Conservation (phyloP, 2,329 filamentous ascomycete species). For the Fusarium algeriense region DNA sequence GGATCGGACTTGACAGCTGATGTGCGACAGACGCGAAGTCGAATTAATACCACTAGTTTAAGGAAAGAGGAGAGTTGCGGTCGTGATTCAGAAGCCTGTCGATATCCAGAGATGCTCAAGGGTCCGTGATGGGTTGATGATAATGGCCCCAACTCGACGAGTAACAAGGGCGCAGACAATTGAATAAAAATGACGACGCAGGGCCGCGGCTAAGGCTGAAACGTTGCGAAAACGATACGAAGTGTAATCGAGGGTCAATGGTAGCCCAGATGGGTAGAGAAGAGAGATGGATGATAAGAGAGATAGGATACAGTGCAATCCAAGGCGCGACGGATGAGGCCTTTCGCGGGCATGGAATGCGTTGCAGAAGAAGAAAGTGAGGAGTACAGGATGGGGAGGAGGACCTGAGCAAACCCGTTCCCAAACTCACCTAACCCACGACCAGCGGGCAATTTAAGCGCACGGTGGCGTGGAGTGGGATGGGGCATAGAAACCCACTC, state of each 20-base stretch:
- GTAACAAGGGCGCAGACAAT: slow-evolving; percentile 23
- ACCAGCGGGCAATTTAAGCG: slow-evolving; percentile 37
- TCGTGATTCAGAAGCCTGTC: slow-evolving; percentile 34
- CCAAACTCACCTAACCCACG: slow-evolving; percentile 60
- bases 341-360: slow-evolving; percentile 50
- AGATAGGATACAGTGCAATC: slow-evolving; percentile 21
- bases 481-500: slow-evolving; percentile 45
- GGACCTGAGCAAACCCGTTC: slow-evolving; percentile 53
- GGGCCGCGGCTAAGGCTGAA: slow-evolving; percentile 23
- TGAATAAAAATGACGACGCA: slow-evolving; percentile 25
- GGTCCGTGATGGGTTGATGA: slow-evolving; percentile 34
- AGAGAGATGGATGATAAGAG: slow-evolving; percentile 22
- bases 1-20: slow-evolving; percentile 11
- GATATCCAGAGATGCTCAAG: slow-evolving; percentile 5
- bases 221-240: slow-evolving; percentile 9
- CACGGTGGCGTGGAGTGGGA: slow-evolving; percentile 29
- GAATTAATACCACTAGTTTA: slow-evolving; percentile 13
- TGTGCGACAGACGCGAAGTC: slow-evolving; percentile 32
- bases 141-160: slow-evolving; percentile 7
- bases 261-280: slow-evolving; percentile 14
- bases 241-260: slow-evolving; percentile 30
- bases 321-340: slow-evolving; percentile 48
- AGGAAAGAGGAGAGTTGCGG: slow-evolving; percentile 1
- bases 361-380: slow-evolving; percentile 54
- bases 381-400: slow-evolving; percentile 56